Evolutionary conservation across 176 grass and related monocot genomes (phyloP).

Genomic region (Microstegium vimineum): DNA sequence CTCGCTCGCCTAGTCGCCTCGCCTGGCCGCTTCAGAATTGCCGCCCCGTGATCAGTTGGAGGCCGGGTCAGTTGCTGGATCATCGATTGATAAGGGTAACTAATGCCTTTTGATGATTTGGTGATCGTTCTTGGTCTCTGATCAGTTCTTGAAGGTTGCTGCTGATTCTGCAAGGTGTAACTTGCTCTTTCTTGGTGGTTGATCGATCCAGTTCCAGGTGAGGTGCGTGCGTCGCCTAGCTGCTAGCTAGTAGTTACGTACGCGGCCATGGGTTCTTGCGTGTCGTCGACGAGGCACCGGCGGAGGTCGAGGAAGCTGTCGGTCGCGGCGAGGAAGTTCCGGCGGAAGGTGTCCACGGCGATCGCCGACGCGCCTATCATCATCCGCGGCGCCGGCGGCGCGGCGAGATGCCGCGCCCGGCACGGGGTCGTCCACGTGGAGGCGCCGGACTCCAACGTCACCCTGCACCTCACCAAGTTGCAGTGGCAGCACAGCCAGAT

Average conservation of each 20-base stretch:
- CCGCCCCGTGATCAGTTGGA: neutral
- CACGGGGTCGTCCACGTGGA: slow-evolving; percentile 43
- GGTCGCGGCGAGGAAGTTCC: slow-evolving; percentile 43
- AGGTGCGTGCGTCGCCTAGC: neutral
- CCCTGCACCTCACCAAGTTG: slow-evolving; percentile 83
- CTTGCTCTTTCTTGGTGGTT: neutral
- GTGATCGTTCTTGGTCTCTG: neutral
- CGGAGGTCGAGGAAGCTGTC: slow-evolving; percentile 53
- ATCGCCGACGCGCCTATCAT: slow-evolving; percentile 41
- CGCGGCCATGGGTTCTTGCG: slow-evolving; percentile 43
- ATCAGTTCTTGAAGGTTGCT: neutral
- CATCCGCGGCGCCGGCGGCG: slow-evolving; percentile 22
- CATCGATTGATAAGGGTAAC: slow-evolving; percentile 29
- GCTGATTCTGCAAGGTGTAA: slow-evolving; percentile 24
- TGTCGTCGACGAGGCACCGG: slow-evolving; percentile 38
- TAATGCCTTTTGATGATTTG: neutral
- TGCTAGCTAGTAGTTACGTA: too few relatives aligned
- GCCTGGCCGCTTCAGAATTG: slow-evolving; percentile 9
- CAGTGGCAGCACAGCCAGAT: slow-evolving; percentile 94
- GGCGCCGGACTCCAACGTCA: slow-evolving; percentile 58
- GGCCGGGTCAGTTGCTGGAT: neutral
- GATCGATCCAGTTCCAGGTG: neutral
- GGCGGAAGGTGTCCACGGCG: slow-evolving; percentile 64
- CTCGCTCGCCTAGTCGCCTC: neutral
- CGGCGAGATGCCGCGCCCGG: slow-evolving; percentile 9